Evolutionary conservation across 371 early-diverging fungal genomes (phyloP).

Genomic region (Apophysomyces variabilis): DNA sequence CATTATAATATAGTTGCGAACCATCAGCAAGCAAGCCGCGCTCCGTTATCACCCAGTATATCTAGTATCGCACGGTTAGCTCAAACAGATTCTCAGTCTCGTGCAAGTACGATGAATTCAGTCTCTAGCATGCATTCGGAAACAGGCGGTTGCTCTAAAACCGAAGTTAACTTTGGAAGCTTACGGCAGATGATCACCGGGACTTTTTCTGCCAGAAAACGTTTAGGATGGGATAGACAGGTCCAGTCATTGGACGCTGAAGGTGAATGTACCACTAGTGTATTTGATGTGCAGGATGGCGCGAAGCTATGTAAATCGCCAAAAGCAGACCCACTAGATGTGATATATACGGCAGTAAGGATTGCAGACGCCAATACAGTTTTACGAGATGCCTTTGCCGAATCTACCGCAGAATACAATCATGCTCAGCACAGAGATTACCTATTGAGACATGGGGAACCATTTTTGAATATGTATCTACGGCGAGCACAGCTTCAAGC

Average conservation of each 20-base stretch:
- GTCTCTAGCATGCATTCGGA: slow-evolving; percentile 3
- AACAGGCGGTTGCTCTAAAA: slow-evolving; percentile 3
- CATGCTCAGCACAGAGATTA: slow-evolving; percentile 51
- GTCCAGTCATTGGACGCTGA: not conserved
- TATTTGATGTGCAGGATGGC: slow-evolving; percentile 27
- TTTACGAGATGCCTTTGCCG: slow-evolving; percentile 53
- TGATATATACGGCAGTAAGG: slow-evolving; percentile 30
- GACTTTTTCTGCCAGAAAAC: slow-evolving; percentile 14
- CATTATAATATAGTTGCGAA: slow-evolving; percentile 13
- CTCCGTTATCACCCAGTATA: slow-evolving; percentile 25
- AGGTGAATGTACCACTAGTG: slow-evolving; percentile 9
- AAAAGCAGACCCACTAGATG: slow-evolving; percentile 16
- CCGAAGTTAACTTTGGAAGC: slow-evolving; percentile 26
- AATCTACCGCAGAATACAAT: slow-evolving; percentile 32
- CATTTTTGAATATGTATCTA: slow-evolving; percentile 59
- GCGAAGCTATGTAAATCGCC: slow-evolving; percentile 21
- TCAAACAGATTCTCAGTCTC: slow-evolving; percentile 32
- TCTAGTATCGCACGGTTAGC: slow-evolving; percentile 28
- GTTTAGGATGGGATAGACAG: not conserved
- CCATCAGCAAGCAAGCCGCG: slow-evolving; percentile 9
- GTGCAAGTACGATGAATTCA: not conserved
- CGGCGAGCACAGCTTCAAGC: slow-evolving; percentile 59
- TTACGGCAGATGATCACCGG: slow-evolving; percentile 27
- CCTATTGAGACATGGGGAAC: slow-evolving; percentile 60
- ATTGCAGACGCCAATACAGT: slow-evolving; percentile 56